Evolutionary conservation across 1,139 yeast species (phyloP), one percentile per base, ranked within the genome.

Genomic region (Debaryomyces subglobosus): DNA sequence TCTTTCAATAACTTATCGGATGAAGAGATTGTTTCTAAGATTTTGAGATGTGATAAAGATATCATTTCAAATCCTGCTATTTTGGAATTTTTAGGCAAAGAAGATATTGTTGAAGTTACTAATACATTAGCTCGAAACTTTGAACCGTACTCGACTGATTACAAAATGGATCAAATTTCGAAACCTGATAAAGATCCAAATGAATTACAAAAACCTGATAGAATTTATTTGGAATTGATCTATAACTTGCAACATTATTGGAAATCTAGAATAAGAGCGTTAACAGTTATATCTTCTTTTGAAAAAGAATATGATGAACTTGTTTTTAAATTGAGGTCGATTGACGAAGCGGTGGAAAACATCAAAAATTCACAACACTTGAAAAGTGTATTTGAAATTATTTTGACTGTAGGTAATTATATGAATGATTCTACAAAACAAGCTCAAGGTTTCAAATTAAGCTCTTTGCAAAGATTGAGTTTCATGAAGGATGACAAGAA

Each of bases 341-440:
- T 88, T 45, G 95, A 87, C 56, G 79, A 73, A 38, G 86, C 91
- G 0, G 83, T 86, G 12, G 84, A 81, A 46, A 72, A 82, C 23
- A 74, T 87, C 43, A 82, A 79, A 52, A 72, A 72, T 38, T 85
- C 92, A 0, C 71, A 75, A 43, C 78, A 84, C 50, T 73, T 87
- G 61, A 79, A 83, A 57, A 77, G 78, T 53, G 85, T 87, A 2
- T 86, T 88, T 65, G 89, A 86, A 57, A 84, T 88, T 47, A 88
- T 88, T 59, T 77, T 87, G 57, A 84, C 92, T 1, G 90, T 88
- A 45, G 96, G 96, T 68, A 88, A 88, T 61, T 88, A 82, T 60
- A 87, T 88, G 95, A 88, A 88, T 61, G 92, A 87, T 59, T 74
- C 84, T 6, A 78, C 89, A 1, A 87, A 87, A 56, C 92, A 87